Base-by-base conservation (phyloP, 1,139 yeast species). In the Taiozyma sp. region DNA sequence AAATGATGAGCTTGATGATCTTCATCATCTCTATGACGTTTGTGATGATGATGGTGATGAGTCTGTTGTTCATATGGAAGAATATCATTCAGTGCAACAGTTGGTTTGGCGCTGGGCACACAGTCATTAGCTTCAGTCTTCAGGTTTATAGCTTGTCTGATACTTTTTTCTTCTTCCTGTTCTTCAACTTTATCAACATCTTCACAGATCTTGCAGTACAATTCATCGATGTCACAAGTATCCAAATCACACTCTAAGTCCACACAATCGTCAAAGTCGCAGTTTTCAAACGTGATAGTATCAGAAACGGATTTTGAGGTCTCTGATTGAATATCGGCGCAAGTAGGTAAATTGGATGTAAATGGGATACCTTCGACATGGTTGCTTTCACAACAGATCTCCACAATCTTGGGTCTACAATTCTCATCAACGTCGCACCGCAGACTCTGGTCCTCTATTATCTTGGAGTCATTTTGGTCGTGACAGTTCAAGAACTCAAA, bases 401-500 rank as follows among this genome's bases (percentile, higher is more conserved):
- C 75, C 44, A 72, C 58, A 23, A 70, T 58, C 53, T 66, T 67
- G 0, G 75, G 74, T 47, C 62, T 63, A 52, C 74, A 70, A 30
- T 62, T 54, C 44, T 55, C 63, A 47, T 61, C 58, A 23, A 57
- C 59, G 10, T 56, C 55, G 50, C 64, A 58, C 3, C 50, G 45
- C 22, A 55, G 16, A 7, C 41, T 45, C 4, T 49, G 46, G 29
- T 51, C 56, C 24, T 58, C 56, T 7, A 43, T 48, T 30, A 48
- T 53, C 23, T 47, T 45, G 10, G 49, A 57, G 29, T 49, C 51
- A 28, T 45, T 23, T n/a, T 55, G 51, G 46, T 63, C 66, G 52
- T 69, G 72, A 49, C 69, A 68, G 51, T 71, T 70, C 45, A 70
- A 60, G 47, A 70, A 70, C 55, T 71, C 74, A 51, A 72, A 71